Conservation (phyloP, 2,329 filamentous ascomycete species). For the Phialophora expanda region DNA sequence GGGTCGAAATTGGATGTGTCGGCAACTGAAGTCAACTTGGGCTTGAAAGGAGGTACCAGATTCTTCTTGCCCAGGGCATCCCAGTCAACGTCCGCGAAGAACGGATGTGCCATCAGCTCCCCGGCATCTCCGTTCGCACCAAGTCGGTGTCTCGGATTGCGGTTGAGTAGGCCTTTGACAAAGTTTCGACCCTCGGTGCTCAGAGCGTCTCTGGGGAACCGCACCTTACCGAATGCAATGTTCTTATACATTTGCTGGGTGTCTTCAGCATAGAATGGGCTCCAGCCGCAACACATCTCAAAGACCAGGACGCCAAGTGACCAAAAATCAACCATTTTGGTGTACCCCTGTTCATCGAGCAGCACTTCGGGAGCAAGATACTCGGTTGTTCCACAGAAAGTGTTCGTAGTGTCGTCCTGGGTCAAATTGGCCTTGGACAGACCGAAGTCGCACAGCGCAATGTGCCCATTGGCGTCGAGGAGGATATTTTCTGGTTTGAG, state of each 20-base stretch:
- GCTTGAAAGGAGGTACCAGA: slow-evolving; percentile 95
- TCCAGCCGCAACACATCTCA: slow-evolving; percentile 99
- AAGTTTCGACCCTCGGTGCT: slow-evolving; percentile 96
- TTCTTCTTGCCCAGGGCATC: slow-evolving; percentile 84
- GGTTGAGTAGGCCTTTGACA: slow-evolving; percentile 94
- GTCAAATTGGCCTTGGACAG: slow-evolving; percentile 96
- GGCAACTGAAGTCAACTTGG: slow-evolving; percentile 91
- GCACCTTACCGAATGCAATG: slow-evolving; percentile 97
- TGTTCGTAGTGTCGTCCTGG: slow-evolving; percentile 97
- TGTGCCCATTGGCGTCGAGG: slow-evolving; percentile 94
- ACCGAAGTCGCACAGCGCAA: slow-evolving; percentile 96
- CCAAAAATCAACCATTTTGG: slow-evolving; percentile 99
- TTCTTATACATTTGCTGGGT: slow-evolving; percentile 99
- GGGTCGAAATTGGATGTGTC: slow-evolving; percentile 99
- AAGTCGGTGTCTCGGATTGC: slow-evolving; percentile 93
- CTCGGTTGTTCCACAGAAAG: slow-evolving; percentile 97
- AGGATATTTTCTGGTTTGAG: slow-evolving; percentile 98
- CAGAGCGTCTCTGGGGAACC: slow-evolving; percentile 92
- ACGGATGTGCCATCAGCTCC: slow-evolving; percentile 90
- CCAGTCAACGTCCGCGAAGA: slow-evolving; percentile 96
- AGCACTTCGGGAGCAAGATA: slow-evolving; percentile 96
- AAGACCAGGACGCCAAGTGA: slow-evolving; percentile 96
- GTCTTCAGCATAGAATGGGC: slow-evolving; percentile 97
- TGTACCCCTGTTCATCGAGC: slow-evolving; percentile 94
- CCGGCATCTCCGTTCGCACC: slow-evolving; percentile 90